A percentile compares a stretch with the other conserved stretches of the same genome.
Evolutionary conservation across 169 alveolate species (phyloP).

Genomic region (Perkinsus olseni): DNA sequence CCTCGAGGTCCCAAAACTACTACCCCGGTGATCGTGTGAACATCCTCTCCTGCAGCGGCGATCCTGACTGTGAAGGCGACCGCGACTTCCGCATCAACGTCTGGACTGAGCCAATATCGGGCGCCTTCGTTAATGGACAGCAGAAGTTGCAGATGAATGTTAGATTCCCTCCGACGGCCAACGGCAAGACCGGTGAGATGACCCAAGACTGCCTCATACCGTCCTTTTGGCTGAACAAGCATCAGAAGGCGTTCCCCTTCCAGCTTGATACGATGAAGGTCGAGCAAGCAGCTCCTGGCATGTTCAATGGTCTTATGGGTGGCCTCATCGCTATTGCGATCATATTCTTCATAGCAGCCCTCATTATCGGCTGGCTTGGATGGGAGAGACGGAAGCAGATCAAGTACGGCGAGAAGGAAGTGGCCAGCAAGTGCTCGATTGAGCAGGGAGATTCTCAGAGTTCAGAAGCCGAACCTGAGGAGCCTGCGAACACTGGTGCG

Average conservation of each 20-base stretch:
- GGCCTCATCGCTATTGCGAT: neutral
- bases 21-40: neutral
- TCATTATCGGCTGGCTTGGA: neutral
- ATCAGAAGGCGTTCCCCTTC: neutral
- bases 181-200: neutral
- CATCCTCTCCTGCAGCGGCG: neutral
- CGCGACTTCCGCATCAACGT: neutral
- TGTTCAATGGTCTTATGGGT: neutral
- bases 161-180: neutral
- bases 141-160: neutral
- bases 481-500: neutral
- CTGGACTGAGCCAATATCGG: neutral
- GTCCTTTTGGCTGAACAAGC: neutral
- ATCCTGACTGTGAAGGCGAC: neutral
- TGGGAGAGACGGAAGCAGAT: neutral
- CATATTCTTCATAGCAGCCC: neutral
- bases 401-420: neutral
- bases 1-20: neutral
- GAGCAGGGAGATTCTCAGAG: neutral
- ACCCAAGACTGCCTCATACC: neutral
- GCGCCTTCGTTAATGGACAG: neutral
- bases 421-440: neutral
- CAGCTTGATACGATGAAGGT: neutral
- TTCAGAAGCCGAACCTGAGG: neutral
- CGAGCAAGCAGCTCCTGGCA: neutral